These are phyloP conservation scores for Cubamyces lactineus DNA, from an alignment of 768 basidiomycete genomes.

Conservation along the genomic window DNA sequence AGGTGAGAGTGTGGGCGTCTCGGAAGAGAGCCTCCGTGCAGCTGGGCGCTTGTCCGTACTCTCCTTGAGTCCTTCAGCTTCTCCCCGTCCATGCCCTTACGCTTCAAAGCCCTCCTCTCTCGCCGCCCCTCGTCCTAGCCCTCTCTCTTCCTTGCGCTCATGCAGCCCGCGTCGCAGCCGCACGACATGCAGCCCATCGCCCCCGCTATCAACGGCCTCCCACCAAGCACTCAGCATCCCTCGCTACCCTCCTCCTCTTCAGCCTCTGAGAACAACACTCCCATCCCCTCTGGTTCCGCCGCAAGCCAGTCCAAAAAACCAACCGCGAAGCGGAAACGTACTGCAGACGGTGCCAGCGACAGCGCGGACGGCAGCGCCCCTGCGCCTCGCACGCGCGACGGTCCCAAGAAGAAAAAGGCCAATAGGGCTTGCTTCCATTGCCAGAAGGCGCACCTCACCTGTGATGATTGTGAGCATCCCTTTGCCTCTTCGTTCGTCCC, in stretches of 20 bases:
- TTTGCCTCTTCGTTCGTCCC: conserved; percentile 3
- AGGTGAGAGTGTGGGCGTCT: conserved; percentile 6
- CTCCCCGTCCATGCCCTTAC: conserved; percentile 9
- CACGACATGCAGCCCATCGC: conserved; percentile 18
- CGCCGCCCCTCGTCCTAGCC: background rate
- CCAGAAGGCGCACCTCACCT: conserved; percentile 98
- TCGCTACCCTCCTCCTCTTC: conserved; percentile 32
- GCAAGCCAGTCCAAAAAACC: conserved; percentile 43
- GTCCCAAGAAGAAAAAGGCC: conserved; percentile 94
- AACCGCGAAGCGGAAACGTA: conserved; percentile 62
- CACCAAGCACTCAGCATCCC: conserved; percentile 24
- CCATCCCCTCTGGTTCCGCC: conserved; percentile 30
- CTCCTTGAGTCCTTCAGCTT: conserved; percentile 5
- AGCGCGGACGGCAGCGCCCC: conserved; percentile 48
- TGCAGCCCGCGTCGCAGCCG: conserved; percentile 13
- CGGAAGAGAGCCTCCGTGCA: conserved; percentile 7
- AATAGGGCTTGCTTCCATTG: conserved; percentile 93
- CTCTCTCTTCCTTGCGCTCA: conserved; percentile 5
- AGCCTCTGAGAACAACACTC: conserved; percentile 27
- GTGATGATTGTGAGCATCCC: conserved; percentile 84
- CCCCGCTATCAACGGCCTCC: conserved; percentile 21
- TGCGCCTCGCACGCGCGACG: conserved; percentile 58
- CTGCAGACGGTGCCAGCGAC: conserved; percentile 60
- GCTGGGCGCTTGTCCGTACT: background rate
- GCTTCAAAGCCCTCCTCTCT: background rate